Evolutionary conservation across 768 basidiomycete species (phyloP), one percentile per base, ranked within the genome.

Genomic region (Glaciozyma martinii): DNA sequence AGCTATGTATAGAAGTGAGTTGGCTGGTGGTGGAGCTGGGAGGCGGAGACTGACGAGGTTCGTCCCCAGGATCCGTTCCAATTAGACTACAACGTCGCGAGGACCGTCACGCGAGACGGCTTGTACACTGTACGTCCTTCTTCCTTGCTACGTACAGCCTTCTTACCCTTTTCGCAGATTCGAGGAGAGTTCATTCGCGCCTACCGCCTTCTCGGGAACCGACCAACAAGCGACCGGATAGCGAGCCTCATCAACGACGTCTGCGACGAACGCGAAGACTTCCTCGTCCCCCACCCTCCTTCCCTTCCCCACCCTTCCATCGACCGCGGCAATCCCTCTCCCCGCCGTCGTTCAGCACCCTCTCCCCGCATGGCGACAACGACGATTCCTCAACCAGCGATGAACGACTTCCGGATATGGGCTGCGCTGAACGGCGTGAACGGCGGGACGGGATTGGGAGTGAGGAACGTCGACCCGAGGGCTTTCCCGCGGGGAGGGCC

Each of bases 151-250:
- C 16, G 3, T 40, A 19, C 8, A n/a, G 23, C 15, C 27, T 46
- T 33, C 27, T 21, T 12, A 15, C 50, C 9, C 63, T 52, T 37
- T 29, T 46, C 16, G 7, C 54, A 97, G 93, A 92, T 99, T 74
- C 92, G 94, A 19, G 93, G 94, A 13, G 94, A 98, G 78, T 94
- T 99, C 76, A 94, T 94, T 90, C 86, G 94, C 43, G 94, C 93
- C 7, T 85, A 87, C 29, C 82, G 91, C 61, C 89, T 98, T 62
- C 80, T 99, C 42, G 63, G 63, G 19, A 67, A 86, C 87, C 37
- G 90, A 89, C 2, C 87, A 88, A 61, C 85, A 89, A 56, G 37
- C 10, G 37, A 89, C 88, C 12, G 59, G n/a, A 37, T 70, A 27
- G 46, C 56, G 1, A 23, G 47, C 16, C 37, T 80, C 44, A 69